phyloP scores from a whole-genome alignment of 1,284 basidiomycete species.

The Apiotrichum gracile region DNA sequence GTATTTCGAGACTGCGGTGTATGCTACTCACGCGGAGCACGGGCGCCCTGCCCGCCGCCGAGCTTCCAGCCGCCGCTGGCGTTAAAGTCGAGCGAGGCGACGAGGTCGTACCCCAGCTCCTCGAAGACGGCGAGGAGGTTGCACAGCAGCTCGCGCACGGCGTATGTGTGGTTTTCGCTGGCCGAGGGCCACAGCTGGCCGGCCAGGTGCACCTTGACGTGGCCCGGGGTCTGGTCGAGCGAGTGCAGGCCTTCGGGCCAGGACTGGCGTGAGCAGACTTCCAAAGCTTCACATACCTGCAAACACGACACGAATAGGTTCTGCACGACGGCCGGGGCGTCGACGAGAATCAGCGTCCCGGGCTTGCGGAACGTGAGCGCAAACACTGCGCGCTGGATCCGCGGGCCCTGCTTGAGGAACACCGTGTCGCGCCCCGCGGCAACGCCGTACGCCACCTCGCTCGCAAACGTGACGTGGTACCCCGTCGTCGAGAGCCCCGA shows the following conservation, averaged over 20 bases:
- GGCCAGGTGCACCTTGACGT: not conserved
- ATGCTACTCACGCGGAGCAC: not conserved
- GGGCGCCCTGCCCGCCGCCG: not conserved
- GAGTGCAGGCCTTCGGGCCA: not conserved
- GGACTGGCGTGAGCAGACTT: not conserved
- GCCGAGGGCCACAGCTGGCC: not conserved
- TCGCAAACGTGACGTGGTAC: slow-evolving; percentile 19
- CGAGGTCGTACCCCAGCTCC: slow-evolving; percentile 29
- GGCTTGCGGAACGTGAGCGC: slow-evolving; percentile 24
- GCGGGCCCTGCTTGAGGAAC: slow-evolving; percentile 24
- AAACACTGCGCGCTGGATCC: slow-evolving; percentile 29
- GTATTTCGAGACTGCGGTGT: not conserved
- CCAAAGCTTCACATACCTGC: not conserved
- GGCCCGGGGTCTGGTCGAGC: not conserved
- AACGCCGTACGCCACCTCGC: not conserved
- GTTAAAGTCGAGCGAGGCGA: slow-evolving; percentile 28
- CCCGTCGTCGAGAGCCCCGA: slow-evolving; percentile 18
- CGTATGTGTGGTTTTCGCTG: not conserved
- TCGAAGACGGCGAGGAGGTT: slow-evolving; percentile 29
- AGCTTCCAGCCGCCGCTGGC: not conserved
- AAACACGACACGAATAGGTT: slow-evolving; percentile 19
- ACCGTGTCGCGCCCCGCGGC: slow-evolving; percentile 25
- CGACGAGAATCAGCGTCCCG: slow-evolving; percentile 32
- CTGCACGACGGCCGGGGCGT: slow-evolving; percentile 26
- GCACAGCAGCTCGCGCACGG: not conserved